These are phyloP conservation scores for Alternaria sp. DNA, from an alignment of 2,329 filamentous ascomycete species.

Conservation along the genomic window DNA sequence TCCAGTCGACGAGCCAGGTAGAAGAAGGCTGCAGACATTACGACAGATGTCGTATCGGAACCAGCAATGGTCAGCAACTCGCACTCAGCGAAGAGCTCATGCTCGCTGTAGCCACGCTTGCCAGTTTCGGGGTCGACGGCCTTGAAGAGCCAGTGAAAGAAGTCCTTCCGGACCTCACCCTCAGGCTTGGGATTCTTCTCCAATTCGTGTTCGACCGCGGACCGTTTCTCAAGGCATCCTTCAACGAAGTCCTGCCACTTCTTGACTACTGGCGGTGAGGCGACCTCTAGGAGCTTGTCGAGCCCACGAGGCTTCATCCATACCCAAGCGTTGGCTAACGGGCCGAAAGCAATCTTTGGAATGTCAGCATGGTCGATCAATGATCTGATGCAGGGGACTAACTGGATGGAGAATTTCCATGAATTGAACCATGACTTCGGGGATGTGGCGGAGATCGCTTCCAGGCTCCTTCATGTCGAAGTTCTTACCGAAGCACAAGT, in stretches of 20 bases:
- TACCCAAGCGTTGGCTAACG: constrained; percentile 17
- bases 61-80: constrained; percentile 33
- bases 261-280: constrained; percentile 18
- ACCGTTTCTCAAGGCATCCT: constrained; percentile 20
- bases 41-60: constrained; percentile 28
- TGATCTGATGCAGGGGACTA: neutral
- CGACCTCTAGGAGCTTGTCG: constrained; percentile 19
- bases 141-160: constrained; percentile 51
- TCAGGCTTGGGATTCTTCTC: constrained; percentile 23
- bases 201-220: constrained; percentile 16
- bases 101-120: constrained; percentile 38
- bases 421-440: constrained; percentile 26
- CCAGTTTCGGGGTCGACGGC: constrained; percentile 51
- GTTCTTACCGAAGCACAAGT: constrained; percentile 48
- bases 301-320: constrained; percentile 33
- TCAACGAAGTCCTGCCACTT: constrained; percentile 26
- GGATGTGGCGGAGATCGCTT: constrained; percentile 27
- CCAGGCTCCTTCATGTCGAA: constrained; percentile 42
- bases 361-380: neutral
- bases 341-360: constrained; percentile 4
- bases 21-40: constrained; percentile 27
- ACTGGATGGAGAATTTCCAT: constrained; percentile 26
- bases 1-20: constrained; percentile 24
- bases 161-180: constrained; percentile 44
- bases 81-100: constrained; percentile 47